Base-by-base conservation (phyloP, 2,329 filamentous ascomycete species). In the Cyphellophora attinorum region DNA sequence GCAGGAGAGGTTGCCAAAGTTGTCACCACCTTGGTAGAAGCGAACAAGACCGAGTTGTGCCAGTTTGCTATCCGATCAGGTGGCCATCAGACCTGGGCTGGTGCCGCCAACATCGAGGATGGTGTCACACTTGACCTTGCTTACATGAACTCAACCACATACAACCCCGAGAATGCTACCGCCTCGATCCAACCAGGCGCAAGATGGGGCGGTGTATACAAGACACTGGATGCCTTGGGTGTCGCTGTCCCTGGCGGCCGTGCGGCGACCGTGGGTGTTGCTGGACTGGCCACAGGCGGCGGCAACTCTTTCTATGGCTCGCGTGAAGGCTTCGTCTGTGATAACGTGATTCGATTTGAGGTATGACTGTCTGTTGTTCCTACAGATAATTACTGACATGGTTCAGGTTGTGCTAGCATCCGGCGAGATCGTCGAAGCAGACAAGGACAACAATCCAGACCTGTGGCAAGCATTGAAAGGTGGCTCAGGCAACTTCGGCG, bases 381-480 rank as follows among this genome's bases (percentile, higher is more conserved):
- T n/a, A n/a, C n/a, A 25, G 21, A 25, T n/a, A 25, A 8, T 25
- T 25, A n/a, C 21, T 25, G 21, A 25, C n/a, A n/a, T 13, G 10
- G 6, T 13, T 13, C 13, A 29, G 44, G 57, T 76, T 25, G 71
- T 77, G 3, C 58, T 74, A 1, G 62, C 67, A 11, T 60, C 67
- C 40, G 66, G 69, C 5, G 50, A 54, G 4, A 59, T 74, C 28
- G 53, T 70, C 25, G 64, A 60, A 3, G 70, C 64, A 2, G 67
- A 60, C 11, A 45, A 49, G 4, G 48, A 47, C 1, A 48, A 55
- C 6, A 54, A 75, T 39, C 39, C 59, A 0, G 70, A 75, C 37
- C 56, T 78, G 5, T 75, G 59, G 51, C 59, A 57, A 42, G 70
- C 66, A 1, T 59, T 76, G 3, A 66, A 67, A 37, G 74, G 72